These are phyloP conservation scores for Metarhizium humberi DNA, from an alignment of 2,329 filamentous ascomycete species.

Conservation along the genomic window DNA sequence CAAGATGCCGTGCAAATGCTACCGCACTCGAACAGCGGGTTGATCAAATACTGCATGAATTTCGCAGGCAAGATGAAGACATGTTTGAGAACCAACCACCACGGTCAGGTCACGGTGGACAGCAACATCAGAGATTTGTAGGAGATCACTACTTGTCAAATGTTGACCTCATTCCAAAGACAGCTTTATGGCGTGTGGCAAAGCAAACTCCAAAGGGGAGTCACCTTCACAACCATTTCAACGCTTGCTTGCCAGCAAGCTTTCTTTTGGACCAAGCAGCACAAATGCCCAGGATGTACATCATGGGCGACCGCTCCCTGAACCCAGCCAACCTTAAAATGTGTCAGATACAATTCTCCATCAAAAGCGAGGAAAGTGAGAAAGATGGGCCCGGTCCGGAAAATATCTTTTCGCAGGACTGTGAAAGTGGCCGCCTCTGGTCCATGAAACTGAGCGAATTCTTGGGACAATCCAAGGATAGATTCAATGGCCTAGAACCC, in stretches of 20 bases:
- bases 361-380: conserved; percentile 29
- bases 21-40: conserved; percentile 26
- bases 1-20: conserved; percentile 21
- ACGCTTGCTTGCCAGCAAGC: conserved; percentile 56
- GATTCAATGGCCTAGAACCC: conserved; percentile 14
- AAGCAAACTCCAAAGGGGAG: conserved; percentile 58
- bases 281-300: conserved; percentile 57
- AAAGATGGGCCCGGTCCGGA: conserved; percentile 19
- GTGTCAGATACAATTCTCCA: conserved; percentile 55
- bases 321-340: conserved; percentile 29
- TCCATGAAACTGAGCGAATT: conserved; percentile 36
- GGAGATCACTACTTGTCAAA: conserved; percentile 53
- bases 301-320: conserved; percentile 49
- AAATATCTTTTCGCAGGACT: conserved; percentile 39
- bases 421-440: conserved; percentile 32
- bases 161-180: conserved; percentile 41
- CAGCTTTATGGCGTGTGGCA: conserved; percentile 47
- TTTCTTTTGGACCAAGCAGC: conserved; percentile 47
- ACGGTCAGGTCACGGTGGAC: conserved; percentile 29
- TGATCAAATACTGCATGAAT: conserved; percentile 28
- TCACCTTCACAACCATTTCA: conserved; percentile 70
- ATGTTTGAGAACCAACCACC: conserved; percentile 22
- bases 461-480: conserved; percentile 16
- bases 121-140: conserved; percentile 34
- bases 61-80: conserved; percentile 27